Evolutionary conservation across 148 eudicot species (phyloP).

Genomic region (Rhododendron griersonianum): DNA sequence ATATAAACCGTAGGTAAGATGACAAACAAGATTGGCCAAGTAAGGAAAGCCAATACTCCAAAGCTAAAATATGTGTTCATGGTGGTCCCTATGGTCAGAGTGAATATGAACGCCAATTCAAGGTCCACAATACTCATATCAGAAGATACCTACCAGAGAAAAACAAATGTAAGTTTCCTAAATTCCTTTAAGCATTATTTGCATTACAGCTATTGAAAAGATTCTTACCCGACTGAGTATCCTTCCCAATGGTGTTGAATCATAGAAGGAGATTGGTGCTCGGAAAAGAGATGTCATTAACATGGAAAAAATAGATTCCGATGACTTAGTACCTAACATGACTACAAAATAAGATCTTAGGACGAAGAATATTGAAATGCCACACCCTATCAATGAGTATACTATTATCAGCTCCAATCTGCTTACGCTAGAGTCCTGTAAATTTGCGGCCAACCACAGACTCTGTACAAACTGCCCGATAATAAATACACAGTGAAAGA

Average conservation of each 20-base stretch:
- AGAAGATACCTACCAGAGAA: constrained; percentile 41
- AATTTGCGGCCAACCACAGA: constrained; percentile 43
- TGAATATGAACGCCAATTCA: constrained; percentile 36
- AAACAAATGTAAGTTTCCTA: not conserved
- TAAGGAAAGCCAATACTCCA: constrained; percentile 36
- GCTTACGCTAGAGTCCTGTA: constrained; percentile 27
- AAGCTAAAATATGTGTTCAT: constrained; percentile 35
- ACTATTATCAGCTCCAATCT: constrained; percentile 20
- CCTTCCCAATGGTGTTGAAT: constrained; percentile 62
- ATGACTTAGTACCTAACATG: too few relatives aligned
- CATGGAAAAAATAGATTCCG: constrained; percentile 37
- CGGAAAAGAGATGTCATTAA: too few relatives aligned
- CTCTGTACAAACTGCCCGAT: constrained; percentile 48
- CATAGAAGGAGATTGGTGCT: too few relatives aligned
- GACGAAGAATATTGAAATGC: too few relatives aligned
- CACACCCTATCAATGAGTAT: too few relatives aligned
- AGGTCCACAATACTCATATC: constrained; percentile 47
- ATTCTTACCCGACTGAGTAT: constrained; percentile 55
- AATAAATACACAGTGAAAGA: constrained; percentile 26
- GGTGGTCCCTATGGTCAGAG: constrained; percentile 27
- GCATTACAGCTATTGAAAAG: not conserved
- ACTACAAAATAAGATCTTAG: too few relatives aligned
- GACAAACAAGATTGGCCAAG: constrained; percentile 55
- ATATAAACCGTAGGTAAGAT: constrained; percentile 43
- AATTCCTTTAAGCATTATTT: not conserved